A percentile compares a stretch with the other conserved stretches of the same genome.
Conservation (phyloP, 176 grass and related monocot genomes). For the Tillandsia leiboldiana region DNA sequence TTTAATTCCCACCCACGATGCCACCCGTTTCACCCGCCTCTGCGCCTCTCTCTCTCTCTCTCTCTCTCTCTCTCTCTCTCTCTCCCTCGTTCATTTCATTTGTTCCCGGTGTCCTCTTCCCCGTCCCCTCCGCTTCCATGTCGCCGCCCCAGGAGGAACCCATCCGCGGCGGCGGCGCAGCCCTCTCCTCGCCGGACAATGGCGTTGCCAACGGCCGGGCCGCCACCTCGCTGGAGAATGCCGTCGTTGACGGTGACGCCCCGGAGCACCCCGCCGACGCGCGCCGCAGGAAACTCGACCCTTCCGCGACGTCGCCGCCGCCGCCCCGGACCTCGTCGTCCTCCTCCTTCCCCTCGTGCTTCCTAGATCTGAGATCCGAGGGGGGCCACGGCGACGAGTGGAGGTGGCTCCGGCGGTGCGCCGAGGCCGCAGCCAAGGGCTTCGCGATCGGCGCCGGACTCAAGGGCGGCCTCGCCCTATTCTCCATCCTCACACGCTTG, state of each 20-base stretch:
- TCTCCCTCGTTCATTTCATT: neutral
- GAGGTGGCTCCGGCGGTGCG: conserved; percentile 61
- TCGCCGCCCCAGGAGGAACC: conserved; percentile 1
- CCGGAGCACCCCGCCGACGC: neutral
- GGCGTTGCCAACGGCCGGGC: conserved; percentile 18
- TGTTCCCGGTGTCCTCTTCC: conserved; percentile 9
- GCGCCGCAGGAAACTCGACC: neutral
- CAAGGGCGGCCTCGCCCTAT: conserved; percentile 78
- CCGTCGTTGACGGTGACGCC: neutral
- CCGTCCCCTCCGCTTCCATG: neutral
- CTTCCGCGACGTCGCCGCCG: neutral
- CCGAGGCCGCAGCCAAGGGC: conserved; percentile 69
- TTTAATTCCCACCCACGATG: neutral
- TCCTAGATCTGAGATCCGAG: neutral
- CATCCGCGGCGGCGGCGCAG: conserved; percentile 25
- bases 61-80: conserved; percentile 5
- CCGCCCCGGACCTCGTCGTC: neutral
- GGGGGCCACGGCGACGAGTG: conserved; percentile 32
- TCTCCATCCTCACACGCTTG: conserved; percentile 80
- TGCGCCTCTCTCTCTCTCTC: neutral
- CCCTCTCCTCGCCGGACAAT: conserved; percentile 18
- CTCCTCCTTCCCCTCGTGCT: neutral
- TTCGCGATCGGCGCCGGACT: conserved; percentile 83
- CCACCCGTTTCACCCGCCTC: no score
- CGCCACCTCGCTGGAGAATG: conserved; percentile 5